A percentile compares a stretch with the other conserved stretches of the same genome.
Conservation (phyloP, 73 alveolate species). For the Paramecium biaurelia region DNA sequence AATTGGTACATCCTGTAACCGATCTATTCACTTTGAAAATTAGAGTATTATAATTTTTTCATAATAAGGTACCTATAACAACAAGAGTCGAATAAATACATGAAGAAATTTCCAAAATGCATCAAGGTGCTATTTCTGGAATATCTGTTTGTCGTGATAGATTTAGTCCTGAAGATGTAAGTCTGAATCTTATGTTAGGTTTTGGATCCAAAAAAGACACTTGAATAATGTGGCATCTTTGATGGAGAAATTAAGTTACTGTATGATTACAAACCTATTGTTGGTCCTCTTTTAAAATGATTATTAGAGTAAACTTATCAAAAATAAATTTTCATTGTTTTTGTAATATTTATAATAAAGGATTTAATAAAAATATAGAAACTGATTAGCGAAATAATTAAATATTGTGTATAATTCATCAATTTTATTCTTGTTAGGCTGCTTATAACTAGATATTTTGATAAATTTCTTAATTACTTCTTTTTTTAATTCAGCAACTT, state of each 20-base stretch:
- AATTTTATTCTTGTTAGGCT: neutral
- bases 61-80: constrained; percentile 37
- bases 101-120: constrained; percentile 64
- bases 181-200: neutral
- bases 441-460: neutral
- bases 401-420: neutral
- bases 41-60: neutral
- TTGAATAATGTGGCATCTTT: constrained; percentile 62
- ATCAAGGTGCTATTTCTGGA: constrained; percentile 63
- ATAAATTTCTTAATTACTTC: constrained; percentile 65
- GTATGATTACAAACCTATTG: constrained; percentile 60
- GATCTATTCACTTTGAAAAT: constrained; percentile 54
- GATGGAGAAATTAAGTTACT: constrained; percentile 61
- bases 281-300: constrained; percentile 59
- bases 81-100: constrained; percentile 59
- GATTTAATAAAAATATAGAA: neutral
- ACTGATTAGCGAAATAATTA: neutral
- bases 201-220: constrained; percentile 58
- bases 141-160: constrained; percentile 63
- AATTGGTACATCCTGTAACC: constrained; percentile 63
- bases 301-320: neutral
- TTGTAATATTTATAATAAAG: neutral
- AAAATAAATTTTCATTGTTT: neutral
- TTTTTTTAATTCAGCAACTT: constrained; percentile 82
- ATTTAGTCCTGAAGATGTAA: constrained; percentile 62